Percentiles rank a stretch among this genome's conserved stretches.
Conservation (phyloP, 2,329 filamentous ascomycete genomes). For the Aplosporella prunicola region DNA sequence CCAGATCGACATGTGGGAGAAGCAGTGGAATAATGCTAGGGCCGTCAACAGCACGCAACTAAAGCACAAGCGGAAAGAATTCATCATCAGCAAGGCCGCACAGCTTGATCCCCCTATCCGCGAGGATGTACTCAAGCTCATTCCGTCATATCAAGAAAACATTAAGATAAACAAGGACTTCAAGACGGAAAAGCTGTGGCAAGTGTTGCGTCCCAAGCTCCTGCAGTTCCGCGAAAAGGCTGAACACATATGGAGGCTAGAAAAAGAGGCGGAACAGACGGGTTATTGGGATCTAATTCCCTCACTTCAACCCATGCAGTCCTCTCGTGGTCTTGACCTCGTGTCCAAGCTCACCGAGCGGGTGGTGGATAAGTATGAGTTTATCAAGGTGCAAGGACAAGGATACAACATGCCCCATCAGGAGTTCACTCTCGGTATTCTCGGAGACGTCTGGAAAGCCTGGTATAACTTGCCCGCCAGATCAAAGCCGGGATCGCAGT, state of each 20-base stretch:
- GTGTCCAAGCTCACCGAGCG: background rate
- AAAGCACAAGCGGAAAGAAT: constrained; percentile 25
- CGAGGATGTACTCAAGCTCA: constrained; percentile 25
- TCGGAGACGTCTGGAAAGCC: constrained; percentile 18
- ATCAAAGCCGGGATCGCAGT: constrained; percentile 7
- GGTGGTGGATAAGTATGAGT: constrained; percentile 3
- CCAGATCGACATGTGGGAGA: constrained; percentile 30
- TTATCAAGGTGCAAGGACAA: background rate
- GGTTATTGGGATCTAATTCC: constrained; percentile 12
- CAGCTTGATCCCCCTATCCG: constrained; percentile 29
- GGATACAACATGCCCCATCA: constrained; percentile 5
- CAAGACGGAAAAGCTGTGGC: constrained; percentile 21
- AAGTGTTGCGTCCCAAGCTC: constrained; percentile 19
- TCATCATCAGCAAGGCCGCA: constrained; percentile 28
- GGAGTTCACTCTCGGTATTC: constrained; percentile 21
- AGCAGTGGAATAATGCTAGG: constrained; percentile 21
- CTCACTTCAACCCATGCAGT: constrained; percentile 1
- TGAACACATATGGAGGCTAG: constrained; percentile 13
- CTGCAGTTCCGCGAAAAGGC: constrained; percentile 16
- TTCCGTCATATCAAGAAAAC: constrained; percentile 30
- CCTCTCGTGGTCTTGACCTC: background rate
- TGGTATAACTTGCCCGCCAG: constrained; percentile 10
- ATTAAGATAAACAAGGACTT: constrained; percentile 29
- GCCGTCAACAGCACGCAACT: constrained; percentile 22
- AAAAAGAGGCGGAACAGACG: constrained; percentile 12